Evolutionary conservation across 768 basidiomycete genomes (phyloP), one percentile per base, ranked within the genome.

Genomic region (Cyathus striatus): DNA sequence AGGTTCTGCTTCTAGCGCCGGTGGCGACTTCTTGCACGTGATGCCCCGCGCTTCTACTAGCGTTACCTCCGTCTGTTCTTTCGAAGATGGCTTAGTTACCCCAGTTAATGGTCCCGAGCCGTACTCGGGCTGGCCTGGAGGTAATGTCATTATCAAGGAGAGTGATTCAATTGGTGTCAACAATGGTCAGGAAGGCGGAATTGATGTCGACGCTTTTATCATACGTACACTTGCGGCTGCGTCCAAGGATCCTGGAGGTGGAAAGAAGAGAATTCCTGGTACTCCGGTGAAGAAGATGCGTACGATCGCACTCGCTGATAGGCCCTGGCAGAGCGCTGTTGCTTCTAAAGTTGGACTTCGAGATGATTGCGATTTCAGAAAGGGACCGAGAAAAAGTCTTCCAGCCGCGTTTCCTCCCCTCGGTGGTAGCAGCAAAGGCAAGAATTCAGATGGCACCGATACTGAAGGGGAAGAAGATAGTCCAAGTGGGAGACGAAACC

Each of bases 291-390:
- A 90, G 71, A 80, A 73, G 55, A 59, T 70, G 44, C 82, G 82
- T 62, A 80, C 77, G 17, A 71, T 74, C 30, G 70, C 76, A 54
- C 63, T 83, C 25, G 69, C 69, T 46, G 75, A 78, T 39, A 70
- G 86, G 7, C 85, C 83, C 3, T 90, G 86, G 86, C 86, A 88
- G 59, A 89, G 87, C 54, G 86, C 86, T 3, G 75, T 89, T 16
- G 75, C 86, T 12, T 61, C 72, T 49, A 87, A 84, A 58, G 78
- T 87, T 38, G 80, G 78, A 3, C 59, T 69, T 20, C 62, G 69
- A 22, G 70, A 75, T 23, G 67, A 72, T 25, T 76, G 75, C 55
- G 61, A 64, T 18, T 63, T 62, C 21, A 71, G 65, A 50, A 73
- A 73, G 48, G 66, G 59, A 24, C 79, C 79, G 16, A 70, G 86